Evolutionary conservation across 169 alveolate genomes (phyloP).

Genomic region (Plasmodium relictum): DNA sequence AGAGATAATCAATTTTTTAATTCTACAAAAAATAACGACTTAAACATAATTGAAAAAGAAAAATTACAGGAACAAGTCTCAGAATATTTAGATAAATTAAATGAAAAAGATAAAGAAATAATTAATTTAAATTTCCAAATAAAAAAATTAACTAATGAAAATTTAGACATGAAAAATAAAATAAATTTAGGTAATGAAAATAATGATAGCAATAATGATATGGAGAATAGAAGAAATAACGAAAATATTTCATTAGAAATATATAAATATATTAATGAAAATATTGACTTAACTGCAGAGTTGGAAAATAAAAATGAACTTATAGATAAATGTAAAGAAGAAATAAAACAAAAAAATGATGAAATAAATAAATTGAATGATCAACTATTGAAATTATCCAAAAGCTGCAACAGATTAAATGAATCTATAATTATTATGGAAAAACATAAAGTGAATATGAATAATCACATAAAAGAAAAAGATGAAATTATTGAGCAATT

Average conservation of each 20-base stretch:
- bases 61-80: conserved; percentile 30
- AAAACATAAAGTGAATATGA: conserved; percentile 24
- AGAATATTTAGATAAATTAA: conserved; percentile 11
- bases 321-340: conserved; percentile 41
- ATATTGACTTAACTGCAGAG: conserved; percentile 62
- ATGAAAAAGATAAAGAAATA: conserved; percentile 51
- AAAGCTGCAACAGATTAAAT: conserved; percentile 15
- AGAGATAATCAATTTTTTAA: conserved; percentile 23
- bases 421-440: conserved; percentile 52
- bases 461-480: conserved; percentile 48
- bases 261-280: conserved; percentile 55
- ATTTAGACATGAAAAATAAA: too few relatives aligned
- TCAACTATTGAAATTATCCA: neutral
- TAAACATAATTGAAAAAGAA: conserved; percentile 34
- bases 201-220: neutral
- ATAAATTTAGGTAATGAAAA: neutral
- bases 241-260: conserved; percentile 29
- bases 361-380: conserved; percentile 26
- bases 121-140: conserved; percentile 25
- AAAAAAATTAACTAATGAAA: conserved; percentile 19
- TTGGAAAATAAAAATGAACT: conserved; percentile 53
- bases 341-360: conserved; percentile 17
- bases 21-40: conserved; percentile 57
- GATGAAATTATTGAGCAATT: conserved; percentile 47
- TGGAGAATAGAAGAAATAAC: neutral